These are phyloP conservation scores for Dendrobium nobile DNA, from an alignment of 106 monocot genomes.

Conservation along the genomic window DNA sequence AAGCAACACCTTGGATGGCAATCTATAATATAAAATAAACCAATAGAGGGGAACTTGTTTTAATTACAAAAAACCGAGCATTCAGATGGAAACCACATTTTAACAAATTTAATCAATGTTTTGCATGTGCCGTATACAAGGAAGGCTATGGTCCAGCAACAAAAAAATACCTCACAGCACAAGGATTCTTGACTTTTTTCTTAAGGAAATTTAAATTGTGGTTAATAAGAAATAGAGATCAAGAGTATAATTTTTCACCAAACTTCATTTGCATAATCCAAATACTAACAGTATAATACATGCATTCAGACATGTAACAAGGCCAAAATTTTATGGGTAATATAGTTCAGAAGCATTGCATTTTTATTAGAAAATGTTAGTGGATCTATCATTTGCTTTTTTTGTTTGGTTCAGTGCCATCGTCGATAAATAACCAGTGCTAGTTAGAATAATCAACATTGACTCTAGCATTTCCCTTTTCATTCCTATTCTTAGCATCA, in stretches of 20 bases:
- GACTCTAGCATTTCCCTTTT: no score
- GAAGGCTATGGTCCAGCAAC: background rate
- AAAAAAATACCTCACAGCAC: background rate
- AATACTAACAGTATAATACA: background rate
- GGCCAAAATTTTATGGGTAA: background rate
- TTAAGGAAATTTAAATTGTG: background rate
- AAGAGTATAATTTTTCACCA: background rate
- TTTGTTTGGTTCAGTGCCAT: no score
- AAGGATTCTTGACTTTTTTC: background rate
- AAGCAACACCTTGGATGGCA: slow-evolving; percentile 69
- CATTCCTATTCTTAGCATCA: no score
- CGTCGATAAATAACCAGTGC: no score
- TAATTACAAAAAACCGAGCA: background rate
- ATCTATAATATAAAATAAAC: slow-evolving; percentile 17
- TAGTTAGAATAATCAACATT: no score
- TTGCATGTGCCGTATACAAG: background rate
- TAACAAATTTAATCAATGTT: background rate
- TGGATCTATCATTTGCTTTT: no score
- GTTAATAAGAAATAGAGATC: background rate
- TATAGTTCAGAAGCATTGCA: no score
- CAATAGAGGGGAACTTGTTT: background rate
- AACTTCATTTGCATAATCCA: background rate
- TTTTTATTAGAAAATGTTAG: no score
- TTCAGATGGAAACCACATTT: background rate
- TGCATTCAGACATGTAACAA: background rate